Percentiles rank a stretch among this genome's conserved stretches.
These are phyloP conservation scores for Aphanomyces astaci DNA, from an alignment of 352 stramenopile species.

Conservation along the genomic window DNA sequence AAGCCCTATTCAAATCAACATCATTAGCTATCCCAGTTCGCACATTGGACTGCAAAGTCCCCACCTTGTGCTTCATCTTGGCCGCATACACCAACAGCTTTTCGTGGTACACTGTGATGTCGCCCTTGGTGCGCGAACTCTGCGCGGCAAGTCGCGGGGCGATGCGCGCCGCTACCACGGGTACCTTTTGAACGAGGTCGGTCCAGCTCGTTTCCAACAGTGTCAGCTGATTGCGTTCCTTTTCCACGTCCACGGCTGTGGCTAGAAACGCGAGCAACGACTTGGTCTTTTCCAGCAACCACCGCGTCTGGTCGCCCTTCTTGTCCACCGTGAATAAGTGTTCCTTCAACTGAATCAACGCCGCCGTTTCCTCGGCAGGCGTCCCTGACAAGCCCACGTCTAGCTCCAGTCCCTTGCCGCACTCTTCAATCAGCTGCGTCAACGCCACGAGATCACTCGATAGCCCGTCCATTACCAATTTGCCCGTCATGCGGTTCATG, in stretches of 20 bases:
- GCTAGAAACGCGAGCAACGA: slow-evolving; percentile 58
- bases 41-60: slow-evolving; percentile 17
- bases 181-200: slow-evolving; percentile 57
- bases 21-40: not conserved
- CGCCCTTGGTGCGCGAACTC: slow-evolving; percentile 54
- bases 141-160: slow-evolving; percentile 52
- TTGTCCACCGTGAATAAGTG: slow-evolving; percentile 76
- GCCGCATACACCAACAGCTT: slow-evolving; percentile 55
- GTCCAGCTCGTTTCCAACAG: slow-evolving; percentile 49
- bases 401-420: slow-evolving; percentile 60
- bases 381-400: slow-evolving; percentile 49
- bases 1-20: slow-evolving; percentile 34
- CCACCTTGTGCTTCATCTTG: slow-evolving; percentile 31
- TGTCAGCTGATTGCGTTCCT: slow-evolving; percentile 34
- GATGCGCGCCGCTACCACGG: slow-evolving; percentile 53
- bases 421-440: slow-evolving; percentile 55
- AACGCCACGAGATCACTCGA: slow-evolving; percentile 54
- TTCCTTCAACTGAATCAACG: slow-evolving; percentile 63
- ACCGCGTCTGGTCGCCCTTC: slow-evolving; percentile 46
- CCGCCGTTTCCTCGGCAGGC: slow-evolving; percentile 46
- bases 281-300: slow-evolving; percentile 59
- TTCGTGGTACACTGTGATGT: slow-evolving; percentile 80
- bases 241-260: slow-evolving; percentile 44
- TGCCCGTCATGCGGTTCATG: slow-evolving; percentile 76
- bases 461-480: slow-evolving; percentile 65